Base-by-base conservation (phyloP, 192 early-diverging fungal species). In the Glomus cerebriforme region DNA sequence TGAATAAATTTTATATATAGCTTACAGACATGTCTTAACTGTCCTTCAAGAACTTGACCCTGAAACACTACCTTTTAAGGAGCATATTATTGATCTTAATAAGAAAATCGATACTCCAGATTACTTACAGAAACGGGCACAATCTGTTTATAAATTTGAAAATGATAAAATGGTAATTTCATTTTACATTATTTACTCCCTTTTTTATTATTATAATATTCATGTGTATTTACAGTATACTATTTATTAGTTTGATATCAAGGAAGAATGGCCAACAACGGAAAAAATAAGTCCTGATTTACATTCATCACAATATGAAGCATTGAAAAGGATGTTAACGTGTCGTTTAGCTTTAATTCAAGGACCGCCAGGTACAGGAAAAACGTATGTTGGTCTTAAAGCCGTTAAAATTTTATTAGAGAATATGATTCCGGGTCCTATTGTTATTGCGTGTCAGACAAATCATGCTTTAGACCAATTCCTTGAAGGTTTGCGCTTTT, bases 281-380 rank as follows among this genome's bases (percentile, higher is more conserved):
- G 70, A 79, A 10, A 7, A 34, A 19, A 26, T 73, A 17, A 9
- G 49, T 26, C 10, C 37, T 26, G n/a, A 2, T 1, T 49, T 81
- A 5, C 81, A 85, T 27, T 43, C 69, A 12, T 86, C 84, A 0
- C 86, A 88, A 49, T 62, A 85, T 27, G 82, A 87, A 35, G 88
- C 88, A 12, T 65, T 90, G 35, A 62, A 84, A 7, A 81, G 83
- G 0, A 84, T 90, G 60, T 65, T 90, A 8, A 86, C 82, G 12
- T 76, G 78, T 59, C 79, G 86, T 10, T 29, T 90, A 9, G 82
- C 87, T 2, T 80, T 90, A 26, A 78, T 90, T 59, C 87, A 90
- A 74, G 89, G 89, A 45, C 89, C 89, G 27, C 89, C 89, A 10
- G 89, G 89, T 39, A 90, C 89, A 43, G 89, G 89, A 54, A 90